Conservation (phyloP, 2,329 filamentous ascomycete species). For the Aspergillus ochraceus region DNA sequence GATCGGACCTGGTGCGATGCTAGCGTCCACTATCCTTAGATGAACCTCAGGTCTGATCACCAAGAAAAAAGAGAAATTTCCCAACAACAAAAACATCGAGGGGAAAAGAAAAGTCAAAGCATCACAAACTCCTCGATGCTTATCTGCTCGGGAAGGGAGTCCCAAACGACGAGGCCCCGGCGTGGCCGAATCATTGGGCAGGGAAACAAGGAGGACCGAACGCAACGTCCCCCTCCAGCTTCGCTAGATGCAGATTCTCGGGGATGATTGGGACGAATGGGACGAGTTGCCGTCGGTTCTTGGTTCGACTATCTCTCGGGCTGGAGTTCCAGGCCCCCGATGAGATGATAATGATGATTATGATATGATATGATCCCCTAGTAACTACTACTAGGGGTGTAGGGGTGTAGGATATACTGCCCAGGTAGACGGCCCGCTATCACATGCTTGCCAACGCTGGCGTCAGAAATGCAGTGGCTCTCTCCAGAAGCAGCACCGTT, state of each 20-base stretch:
- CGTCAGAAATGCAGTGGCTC: constrained; percentile 3
- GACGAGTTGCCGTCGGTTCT: constrained; percentile 2
- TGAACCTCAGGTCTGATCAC: not conserved
- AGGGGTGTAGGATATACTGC: too few relatives aligned
- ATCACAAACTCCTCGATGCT: not conserved
- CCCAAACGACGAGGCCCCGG: not conserved
- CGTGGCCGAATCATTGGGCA: not conserved
- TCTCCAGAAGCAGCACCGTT: not conserved
- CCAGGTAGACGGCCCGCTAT: constrained; percentile 1
- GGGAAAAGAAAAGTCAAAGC: not conserved
- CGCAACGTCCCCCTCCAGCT: constrained; percentile 7
- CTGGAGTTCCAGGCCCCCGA: constrained; percentile 4
- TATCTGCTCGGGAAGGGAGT: not conserved
- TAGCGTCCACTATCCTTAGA: not conserved
- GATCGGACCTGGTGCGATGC: not conserved
- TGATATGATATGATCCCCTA: not conserved
- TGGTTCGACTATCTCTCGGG: not conserved
- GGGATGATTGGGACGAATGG: constrained; percentile 9
- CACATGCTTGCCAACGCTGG: constrained; percentile 12
- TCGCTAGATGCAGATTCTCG: constrained; percentile 13
- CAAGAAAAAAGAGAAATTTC: not conserved
- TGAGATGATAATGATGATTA: constrained; percentile 10
- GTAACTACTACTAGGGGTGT: too few relatives aligned
- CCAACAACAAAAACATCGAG: too few relatives aligned
- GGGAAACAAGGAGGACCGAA: constrained; percentile 9